Percentiles rank a stretch among this genome's conserved stretches.
phyloP scores from a whole-genome alignment of 306 rosid species.

The Castanospermum australe region DNA sequence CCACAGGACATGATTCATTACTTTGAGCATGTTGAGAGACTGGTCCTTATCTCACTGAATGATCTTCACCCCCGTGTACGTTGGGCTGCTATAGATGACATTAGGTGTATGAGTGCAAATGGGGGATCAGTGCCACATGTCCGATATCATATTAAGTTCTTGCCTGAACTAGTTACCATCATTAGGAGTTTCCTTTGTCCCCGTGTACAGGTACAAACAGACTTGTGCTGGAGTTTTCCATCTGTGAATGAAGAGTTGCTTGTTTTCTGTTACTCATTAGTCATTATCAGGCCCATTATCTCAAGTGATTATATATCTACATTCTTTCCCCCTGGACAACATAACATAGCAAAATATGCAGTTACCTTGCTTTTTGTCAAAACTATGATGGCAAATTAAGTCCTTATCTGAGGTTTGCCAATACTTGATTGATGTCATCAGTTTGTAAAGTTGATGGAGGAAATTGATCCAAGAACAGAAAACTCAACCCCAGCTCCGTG shows the following conservation, averaged over 20 bases:
- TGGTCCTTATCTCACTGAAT: not conserved
- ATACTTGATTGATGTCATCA: not conserved
- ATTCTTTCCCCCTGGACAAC: not conserved
- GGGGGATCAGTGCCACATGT: not conserved
- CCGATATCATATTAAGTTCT: not conserved
- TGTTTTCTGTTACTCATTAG: not conserved
- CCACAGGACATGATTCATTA: not conserved
- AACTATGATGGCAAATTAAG: not conserved
- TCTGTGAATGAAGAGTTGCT: not conserved
- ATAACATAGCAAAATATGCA: not conserved
- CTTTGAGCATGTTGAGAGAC: not conserved
- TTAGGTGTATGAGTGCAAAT: not conserved
- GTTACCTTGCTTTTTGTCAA: not conserved
- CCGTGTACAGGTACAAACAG: conserved; percentile 17
- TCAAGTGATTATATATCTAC: not conserved
- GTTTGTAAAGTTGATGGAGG: not conserved
- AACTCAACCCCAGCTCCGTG: not conserved
- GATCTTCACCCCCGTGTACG: conserved; percentile 16
- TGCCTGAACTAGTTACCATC: not conserved
- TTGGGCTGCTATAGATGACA: conserved; percentile 23
- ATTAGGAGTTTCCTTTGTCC: not conserved
- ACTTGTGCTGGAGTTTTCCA: not conserved
- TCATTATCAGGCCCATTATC: not conserved
- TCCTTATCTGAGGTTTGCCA: not conserved
- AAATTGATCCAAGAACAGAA: not conserved